A percentile compares a stretch with the other conserved stretches of the same genome.
phyloP scores from a whole-genome alignment of 768 basidiomycete species.

The Rhodotorula diobovata region DNA sequence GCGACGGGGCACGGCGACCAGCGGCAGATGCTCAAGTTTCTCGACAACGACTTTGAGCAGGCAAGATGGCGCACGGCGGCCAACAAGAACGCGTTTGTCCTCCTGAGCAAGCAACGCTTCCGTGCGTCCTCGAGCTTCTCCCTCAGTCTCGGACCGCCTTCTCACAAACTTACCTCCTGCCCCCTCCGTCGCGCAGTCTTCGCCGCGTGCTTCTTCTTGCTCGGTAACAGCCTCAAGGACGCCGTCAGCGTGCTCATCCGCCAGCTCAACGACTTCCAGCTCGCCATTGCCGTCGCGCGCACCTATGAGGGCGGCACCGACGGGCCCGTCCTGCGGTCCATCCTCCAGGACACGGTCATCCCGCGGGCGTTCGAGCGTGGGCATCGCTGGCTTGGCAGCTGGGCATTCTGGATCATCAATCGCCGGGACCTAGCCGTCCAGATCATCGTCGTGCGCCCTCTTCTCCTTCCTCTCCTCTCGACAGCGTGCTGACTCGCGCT shows the following conservation, averaged over 20 bases:
- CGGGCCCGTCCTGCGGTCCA: slow-evolving; percentile 66
- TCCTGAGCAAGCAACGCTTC: slow-evolving; percentile 84
- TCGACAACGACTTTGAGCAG: slow-evolving; percentile 79
- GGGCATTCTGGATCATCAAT: slow-evolving; percentile 94
- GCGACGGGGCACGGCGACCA: slow-evolving; percentile 91
- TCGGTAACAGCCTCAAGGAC: slow-evolving; percentile 81
- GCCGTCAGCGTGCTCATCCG: slow-evolving; percentile 84
- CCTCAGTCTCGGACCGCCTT: not conserved
- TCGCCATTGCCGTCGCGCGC: slow-evolving; percentile 80
- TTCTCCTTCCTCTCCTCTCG: not conserved
- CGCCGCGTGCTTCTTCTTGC: slow-evolving; percentile 95
- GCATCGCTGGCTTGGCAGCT: slow-evolving; percentile 87
- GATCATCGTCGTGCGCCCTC: slow-evolving; percentile 67
- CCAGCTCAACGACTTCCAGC: slow-evolving; percentile 81
- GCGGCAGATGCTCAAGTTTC: slow-evolving; percentile 78
- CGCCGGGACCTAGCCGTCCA: slow-evolving; percentile 83
- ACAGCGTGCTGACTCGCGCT: not conserved
- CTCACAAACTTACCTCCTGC: not conserved
- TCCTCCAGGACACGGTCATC: slow-evolving; percentile 69
- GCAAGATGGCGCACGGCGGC: slow-evolving; percentile 87
- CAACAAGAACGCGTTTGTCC: slow-evolving; percentile 89
- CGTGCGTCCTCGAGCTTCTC: slow-evolving; percentile 54
- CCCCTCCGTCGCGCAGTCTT: slow-evolving; percentile 61
- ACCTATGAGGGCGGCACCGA: slow-evolving; percentile 76
- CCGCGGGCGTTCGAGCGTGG: slow-evolving; percentile 80